phyloP scores from a whole-genome alignment of 805 yeast genomes.

The Metschnikowia hibisci region DNA sequence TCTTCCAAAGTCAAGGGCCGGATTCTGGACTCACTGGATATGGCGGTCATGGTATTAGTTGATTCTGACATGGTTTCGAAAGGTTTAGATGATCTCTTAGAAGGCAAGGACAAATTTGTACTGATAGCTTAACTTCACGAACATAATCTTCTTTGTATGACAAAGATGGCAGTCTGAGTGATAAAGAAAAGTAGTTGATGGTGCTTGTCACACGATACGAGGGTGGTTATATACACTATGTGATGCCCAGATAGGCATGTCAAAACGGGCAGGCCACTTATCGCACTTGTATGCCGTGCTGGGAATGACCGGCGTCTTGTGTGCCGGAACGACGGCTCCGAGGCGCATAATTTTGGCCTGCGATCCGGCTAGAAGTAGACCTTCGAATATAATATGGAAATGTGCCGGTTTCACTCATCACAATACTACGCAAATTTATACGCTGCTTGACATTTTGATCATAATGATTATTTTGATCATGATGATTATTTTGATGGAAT shows the following conservation, averaged over 20 bases:
- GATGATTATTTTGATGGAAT: no score
- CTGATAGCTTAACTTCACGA: constrained; percentile 21
- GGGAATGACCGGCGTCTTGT: neutral
- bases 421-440: no score
- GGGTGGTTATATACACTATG: neutral
- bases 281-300: neutral
- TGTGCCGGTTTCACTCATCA: no score
- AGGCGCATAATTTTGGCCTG: no score
- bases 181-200: neutral
- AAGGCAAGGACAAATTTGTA: constrained; percentile 19
- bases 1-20: constrained; percentile 15
- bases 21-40: constrained; percentile 5
- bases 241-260: constrained; percentile 3
- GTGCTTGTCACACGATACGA: neutral
- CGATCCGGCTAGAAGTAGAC: no score
- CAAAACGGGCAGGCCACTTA: neutral
- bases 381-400: no score
- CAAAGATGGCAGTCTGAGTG: constrained; percentile 5
- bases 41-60: neutral
- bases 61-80: constrained; percentile 1
- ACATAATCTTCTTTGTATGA: constrained; percentile 16
- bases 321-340: no score
- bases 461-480: no score
- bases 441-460: no score
- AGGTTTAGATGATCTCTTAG: constrained; percentile 4